A percentile compares a stretch with the other conserved stretches of the same genome.
Conservation (phyloP, 345 rosid species). For the Odontarrhena argentea region DNA sequence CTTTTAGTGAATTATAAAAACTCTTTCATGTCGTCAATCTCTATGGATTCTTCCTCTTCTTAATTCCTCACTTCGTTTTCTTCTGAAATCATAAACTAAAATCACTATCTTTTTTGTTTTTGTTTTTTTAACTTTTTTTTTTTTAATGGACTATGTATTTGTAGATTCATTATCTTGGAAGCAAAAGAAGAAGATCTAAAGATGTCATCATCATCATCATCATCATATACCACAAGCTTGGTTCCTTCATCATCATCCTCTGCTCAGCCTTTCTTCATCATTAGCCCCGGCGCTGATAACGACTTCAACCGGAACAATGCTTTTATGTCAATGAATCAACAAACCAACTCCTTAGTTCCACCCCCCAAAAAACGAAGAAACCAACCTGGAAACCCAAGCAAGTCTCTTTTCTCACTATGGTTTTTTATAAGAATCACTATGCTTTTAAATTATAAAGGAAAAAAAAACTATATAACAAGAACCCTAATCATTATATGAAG, state of each 20-base stretch:
- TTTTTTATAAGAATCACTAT: slow-evolving; percentile 1
- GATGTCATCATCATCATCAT: slow-evolving; percentile 51
- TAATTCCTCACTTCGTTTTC: slow-evolving; percentile 42
- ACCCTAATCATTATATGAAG: slow-evolving; percentile 18
- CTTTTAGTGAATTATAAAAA: slow-evolving; percentile 38
- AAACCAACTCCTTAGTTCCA: slow-evolving; percentile 47
- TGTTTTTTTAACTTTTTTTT: not conserved
- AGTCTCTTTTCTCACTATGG: slow-evolving; percentile 43
- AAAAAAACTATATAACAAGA: not conserved
- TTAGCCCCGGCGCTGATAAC: slow-evolving; percentile 41
- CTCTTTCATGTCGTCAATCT: slow-evolving; percentile 44
- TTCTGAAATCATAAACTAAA: slow-evolving; percentile 31
- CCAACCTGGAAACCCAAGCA: slow-evolving; percentile 84
- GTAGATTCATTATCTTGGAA: slow-evolving; percentile 35
- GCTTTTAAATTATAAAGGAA: slow-evolving; percentile 4
- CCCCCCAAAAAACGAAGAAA: slow-evolving; percentile 73
- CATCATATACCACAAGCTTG: slow-evolving; percentile 42
- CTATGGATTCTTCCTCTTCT: slow-evolving; percentile 43
- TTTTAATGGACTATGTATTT: slow-evolving; percentile 7
- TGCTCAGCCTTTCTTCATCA: slow-evolving; percentile 41
- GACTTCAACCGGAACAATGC: slow-evolving; percentile 49
- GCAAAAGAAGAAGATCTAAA: slow-evolving; percentile 39
- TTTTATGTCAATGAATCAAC: slow-evolving; percentile 50
- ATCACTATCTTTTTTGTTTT: slow-evolving; percentile 6
- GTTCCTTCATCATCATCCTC: slow-evolving; percentile 42